Evolutionary conservation across 768 basidiomycete genomes (phyloP), one percentile per base, ranked within the genome.

Genomic region (Candolleomyces efflorescens): DNA sequence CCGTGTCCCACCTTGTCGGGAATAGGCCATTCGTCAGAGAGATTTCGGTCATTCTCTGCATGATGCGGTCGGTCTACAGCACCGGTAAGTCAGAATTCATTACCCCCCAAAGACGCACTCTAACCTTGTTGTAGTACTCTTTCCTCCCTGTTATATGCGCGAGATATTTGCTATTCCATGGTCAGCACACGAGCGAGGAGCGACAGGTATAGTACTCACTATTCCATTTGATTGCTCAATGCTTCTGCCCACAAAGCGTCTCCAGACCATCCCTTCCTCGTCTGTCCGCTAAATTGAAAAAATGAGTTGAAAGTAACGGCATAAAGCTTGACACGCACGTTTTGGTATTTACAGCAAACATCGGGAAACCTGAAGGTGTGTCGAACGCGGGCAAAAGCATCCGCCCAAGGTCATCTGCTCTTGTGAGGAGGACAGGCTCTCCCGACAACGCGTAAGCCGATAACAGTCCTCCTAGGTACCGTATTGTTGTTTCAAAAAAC

Each of bases 401-500:
- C 32, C 75, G 71, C 4, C 82, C 93, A 5, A 95, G 81, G 64
- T 93, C 87, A 54, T 89, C 83, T 1, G 92, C 89, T 26, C 85
- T 81, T 23, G 77, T 65, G 17, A 91, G 80, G 51, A 89, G 77
- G 17, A 88, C 65, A 1, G 78, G 69, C 53, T 92, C 82, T 5
- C 75, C 78, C 1, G 90, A 87, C 1, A 94, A 75, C 1, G 91
- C 85, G 61, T 92, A 87, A 0, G 91, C 89, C 9, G 87, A 87
- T 4, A 94, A 75, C 3, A 94, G 76, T 3, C 93, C 93, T 1
- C 93, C 93, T 2, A 95, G 78, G 62, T 94, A 86, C 20, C 92
- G 85, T 54, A 93, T 94, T 52, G 86, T 84, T 0, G 90, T 92
- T 75, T 93, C 88, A 58, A 89, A 89, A 68, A 88, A 87, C 1